These are phyloP conservation scores for Dipteronia dyeriana DNA, from an alignment of 345 rosid species.

Conservation along the genomic window DNA sequence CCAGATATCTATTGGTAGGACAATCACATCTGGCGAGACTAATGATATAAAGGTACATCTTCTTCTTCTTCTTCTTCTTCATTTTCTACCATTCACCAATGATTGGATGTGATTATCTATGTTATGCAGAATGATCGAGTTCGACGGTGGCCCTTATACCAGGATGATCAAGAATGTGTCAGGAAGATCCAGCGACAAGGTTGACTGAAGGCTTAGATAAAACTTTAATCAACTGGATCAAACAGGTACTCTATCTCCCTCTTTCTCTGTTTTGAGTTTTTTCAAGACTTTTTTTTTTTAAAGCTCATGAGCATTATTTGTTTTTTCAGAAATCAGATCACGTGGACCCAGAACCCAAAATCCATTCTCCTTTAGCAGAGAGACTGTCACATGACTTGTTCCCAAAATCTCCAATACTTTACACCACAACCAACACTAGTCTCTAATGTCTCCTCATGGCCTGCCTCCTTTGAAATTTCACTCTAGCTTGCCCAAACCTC, in stretches of 20 bases:
- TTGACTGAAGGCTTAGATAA: constrained; percentile 73
- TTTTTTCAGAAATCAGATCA: constrained; percentile 37
- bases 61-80: too few species aligned
- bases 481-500: constrained; percentile 53
- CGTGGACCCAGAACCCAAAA: constrained; percentile 43
- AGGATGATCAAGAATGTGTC: constrained; percentile 89
- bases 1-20: too few species aligned
- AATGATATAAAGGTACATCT: too few species aligned
- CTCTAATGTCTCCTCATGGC: constrained; percentile 41
- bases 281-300: not conserved
- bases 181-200: constrained; percentile 86
- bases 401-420: constrained; percentile 48
- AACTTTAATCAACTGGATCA: constrained; percentile 73
- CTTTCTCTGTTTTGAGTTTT: not conserved
- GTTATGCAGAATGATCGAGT: constrained; percentile 70
- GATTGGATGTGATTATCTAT: constrained; percentile 19
- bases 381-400: constrained; percentile 36
- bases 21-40: too few species aligned
- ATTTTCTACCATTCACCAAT: not conserved
- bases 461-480: constrained; percentile 65
- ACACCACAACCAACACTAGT: constrained; percentile 24
- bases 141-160: constrained; percentile 88
- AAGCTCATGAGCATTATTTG: not conserved
- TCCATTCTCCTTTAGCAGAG: constrained; percentile 73
- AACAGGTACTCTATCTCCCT: constrained; percentile 39